These are phyloP conservation scores for Penicillium sp. DNA, from an alignment of 2,329 filamentous ascomycete genomes.

Conservation along the genomic window DNA sequence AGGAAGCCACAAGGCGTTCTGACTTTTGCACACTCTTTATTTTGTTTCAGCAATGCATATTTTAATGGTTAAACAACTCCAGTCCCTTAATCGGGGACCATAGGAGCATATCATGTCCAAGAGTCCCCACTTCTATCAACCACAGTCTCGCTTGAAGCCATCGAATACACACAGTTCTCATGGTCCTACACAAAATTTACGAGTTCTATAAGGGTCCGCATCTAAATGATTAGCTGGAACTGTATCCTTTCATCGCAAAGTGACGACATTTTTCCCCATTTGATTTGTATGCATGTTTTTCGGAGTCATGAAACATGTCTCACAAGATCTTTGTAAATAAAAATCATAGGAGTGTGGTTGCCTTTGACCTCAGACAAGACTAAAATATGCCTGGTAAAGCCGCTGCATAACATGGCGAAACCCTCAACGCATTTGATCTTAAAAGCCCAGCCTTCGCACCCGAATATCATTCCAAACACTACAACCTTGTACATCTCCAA, in stretches of 20 bases:
- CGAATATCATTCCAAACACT: background rate
- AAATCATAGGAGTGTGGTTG: background rate
- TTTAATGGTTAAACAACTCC: background rate
- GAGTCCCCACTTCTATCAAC: background rate
- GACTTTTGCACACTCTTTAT: background rate
- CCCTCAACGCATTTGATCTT: background rate
- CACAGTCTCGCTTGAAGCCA: background rate
- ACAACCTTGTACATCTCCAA: background rate
- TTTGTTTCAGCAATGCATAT: background rate
- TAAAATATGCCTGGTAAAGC: background rate
- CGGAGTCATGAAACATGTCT: background rate
- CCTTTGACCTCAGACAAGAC: background rate
- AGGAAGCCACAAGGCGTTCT: constrained; percentile 7
- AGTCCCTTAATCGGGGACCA: background rate
- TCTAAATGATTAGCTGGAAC: background rate
- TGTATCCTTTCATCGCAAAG: background rate
- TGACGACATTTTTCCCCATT: background rate
- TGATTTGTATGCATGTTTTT: background rate
- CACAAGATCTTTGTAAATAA: background rate
- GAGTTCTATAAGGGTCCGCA: background rate
- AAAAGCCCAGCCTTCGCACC: background rate
- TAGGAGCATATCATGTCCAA: background rate
- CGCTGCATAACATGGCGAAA: background rate
- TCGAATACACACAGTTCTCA: background rate
- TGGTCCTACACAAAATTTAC: background rate